phyloP scores from a whole-genome alignment of 768 basidiomycete genomes.

The Boletus rex-veris region DNA sequence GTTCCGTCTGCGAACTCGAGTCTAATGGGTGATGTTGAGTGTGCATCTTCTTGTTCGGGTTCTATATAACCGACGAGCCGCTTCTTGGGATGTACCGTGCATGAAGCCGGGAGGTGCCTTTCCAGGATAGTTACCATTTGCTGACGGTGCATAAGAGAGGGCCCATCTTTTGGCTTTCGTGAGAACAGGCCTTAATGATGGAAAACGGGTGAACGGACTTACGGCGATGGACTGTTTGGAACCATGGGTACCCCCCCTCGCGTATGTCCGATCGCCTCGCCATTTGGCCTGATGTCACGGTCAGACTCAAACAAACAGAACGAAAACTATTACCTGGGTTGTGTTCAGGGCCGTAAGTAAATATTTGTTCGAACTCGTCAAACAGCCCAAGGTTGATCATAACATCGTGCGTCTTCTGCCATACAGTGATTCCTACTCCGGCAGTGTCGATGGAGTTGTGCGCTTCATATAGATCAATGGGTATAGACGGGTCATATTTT shows the following conservation, averaged over 20 bases:
- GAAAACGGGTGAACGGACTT: neutral
- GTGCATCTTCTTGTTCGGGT: slow-evolving; percentile 16
- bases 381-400: slow-evolving; percentile 42
- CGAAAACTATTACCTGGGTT: slow-evolving; percentile 3
- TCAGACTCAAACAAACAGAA: neutral
- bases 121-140: slow-evolving; percentile 19
- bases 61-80: slow-evolving; percentile 16
- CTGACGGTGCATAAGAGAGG: slow-evolving; percentile 19
- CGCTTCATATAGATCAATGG: slow-evolving; percentile 47
- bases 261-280: slow-evolving; percentile 28
- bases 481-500: slow-evolving; percentile 29
- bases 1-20: slow-evolving; percentile 16
- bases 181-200: neutral
- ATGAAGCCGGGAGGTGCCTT: slow-evolving; percentile 16
- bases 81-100: slow-evolving; percentile 17
- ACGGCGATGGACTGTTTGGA: slow-evolving; percentile 22
- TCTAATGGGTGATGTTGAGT: slow-evolving; percentile 19
- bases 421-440: slow-evolving; percentile 45
- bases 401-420: slow-evolving; percentile 45
- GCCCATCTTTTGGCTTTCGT: slow-evolving; percentile 4
- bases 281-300: neutral
- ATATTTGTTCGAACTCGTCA: slow-evolving; percentile 29
- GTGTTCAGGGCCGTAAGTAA: slow-evolving; percentile 9
- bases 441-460: slow-evolving; percentile 37
- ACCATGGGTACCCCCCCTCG: slow-evolving; percentile 32